Evolutionary conservation across 306 rosid species (phyloP), one percentile per base, ranked within the genome.

Genomic region (Casuarina cunninghamiana): DNA sequence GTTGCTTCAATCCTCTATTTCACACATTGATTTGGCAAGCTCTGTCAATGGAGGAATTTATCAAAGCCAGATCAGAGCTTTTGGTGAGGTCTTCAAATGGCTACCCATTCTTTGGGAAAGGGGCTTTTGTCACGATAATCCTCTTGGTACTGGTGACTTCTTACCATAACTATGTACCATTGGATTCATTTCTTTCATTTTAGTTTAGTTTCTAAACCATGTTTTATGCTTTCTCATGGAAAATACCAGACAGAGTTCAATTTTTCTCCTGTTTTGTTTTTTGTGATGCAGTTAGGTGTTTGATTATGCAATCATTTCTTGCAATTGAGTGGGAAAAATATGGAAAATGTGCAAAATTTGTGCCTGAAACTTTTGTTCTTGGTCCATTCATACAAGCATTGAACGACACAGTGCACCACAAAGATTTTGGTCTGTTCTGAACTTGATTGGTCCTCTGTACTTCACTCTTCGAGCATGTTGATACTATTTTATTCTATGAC

Each of bases 331-430:
- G 96, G 98, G 82, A 84, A 83, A 78, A 72, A 46, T 75, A 83
- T 82, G 93, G 88, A 75, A 87, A 80, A 76, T 87, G 70, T 83
- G 74, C 88, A 74, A 86, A 84, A 58, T 83, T 86, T 13, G 89
- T 94, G 79, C 98, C 97, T 69, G 89, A 79, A 83, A 75, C 81
- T 73, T 94, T 94, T 88, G 77, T 94, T 71, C 89, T 92, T 53
- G 97, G 97, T 79, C 95, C 95, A 75, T 85, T 94, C 75, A 69
- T 94, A 72, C 89, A 84, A 83, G 97, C 93, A 73, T 55, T 94
- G 80, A 94, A 94, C 77, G 98, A 94, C 75, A 95, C 98, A 11
- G 87, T 86, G 80, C 98, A 94, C 73, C 97, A 94, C 87, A 92
- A 89, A 84, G 97, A 92, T 55, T 94, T 94, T 77, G 97, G 98